Conservation (phyloP, 2,329 filamentous ascomycete genomes). For the Sporothrix inflata region DNA sequence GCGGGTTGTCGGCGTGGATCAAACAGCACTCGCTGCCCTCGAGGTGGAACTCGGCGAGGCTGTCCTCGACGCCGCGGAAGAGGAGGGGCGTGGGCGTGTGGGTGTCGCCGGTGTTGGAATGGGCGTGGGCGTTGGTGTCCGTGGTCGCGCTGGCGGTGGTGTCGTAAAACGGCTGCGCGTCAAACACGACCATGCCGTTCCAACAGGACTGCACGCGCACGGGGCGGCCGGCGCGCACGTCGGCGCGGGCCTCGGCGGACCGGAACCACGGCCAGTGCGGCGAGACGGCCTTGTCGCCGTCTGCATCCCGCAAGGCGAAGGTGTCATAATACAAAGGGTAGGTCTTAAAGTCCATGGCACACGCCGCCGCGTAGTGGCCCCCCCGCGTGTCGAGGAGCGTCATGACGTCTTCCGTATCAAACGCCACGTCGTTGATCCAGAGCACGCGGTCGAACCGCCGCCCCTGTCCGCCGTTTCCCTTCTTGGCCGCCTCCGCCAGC, state of each 20-base stretch:
- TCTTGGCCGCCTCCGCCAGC: slow-evolving; percentile 47
- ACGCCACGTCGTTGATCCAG: slow-evolving; percentile 65
- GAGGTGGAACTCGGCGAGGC: slow-evolving; percentile 63
- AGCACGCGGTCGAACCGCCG: slow-evolving; percentile 58
- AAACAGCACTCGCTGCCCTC: slow-evolving; percentile 82
- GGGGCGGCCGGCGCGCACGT: slow-evolving; percentile 54
- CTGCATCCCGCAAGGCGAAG: slow-evolving; percentile 60
- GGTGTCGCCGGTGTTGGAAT: slow-evolving; percentile 33
- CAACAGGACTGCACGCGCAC: slow-evolving; percentile 68
- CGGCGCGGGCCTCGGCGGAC: slow-evolving; percentile 45
- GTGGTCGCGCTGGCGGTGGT: background rate
- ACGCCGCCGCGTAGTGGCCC: slow-evolving; percentile 62
- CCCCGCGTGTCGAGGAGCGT: slow-evolving; percentile 57
- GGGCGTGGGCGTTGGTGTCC: too few species aligned
- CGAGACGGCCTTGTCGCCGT: slow-evolving; percentile 56
- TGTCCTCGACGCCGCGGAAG: slow-evolving; percentile 67
- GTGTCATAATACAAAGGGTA: slow-evolving; percentile 63
- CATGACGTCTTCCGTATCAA: slow-evolving; percentile 55
- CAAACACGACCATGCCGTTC: slow-evolving; percentile 63
- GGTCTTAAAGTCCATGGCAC: slow-evolving; percentile 61
- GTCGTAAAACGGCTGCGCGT: slow-evolving; percentile 53
- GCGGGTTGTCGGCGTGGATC: slow-evolving; percentile 71
- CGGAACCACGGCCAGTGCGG: slow-evolving; percentile 65
- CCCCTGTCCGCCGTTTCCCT: slow-evolving; percentile 39
- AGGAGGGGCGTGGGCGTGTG: slow-evolving; percentile 44